Base-by-base conservation (phyloP, 2,329 filamentous ascomycete genomes). In the Graphilbum sp. region DNA sequence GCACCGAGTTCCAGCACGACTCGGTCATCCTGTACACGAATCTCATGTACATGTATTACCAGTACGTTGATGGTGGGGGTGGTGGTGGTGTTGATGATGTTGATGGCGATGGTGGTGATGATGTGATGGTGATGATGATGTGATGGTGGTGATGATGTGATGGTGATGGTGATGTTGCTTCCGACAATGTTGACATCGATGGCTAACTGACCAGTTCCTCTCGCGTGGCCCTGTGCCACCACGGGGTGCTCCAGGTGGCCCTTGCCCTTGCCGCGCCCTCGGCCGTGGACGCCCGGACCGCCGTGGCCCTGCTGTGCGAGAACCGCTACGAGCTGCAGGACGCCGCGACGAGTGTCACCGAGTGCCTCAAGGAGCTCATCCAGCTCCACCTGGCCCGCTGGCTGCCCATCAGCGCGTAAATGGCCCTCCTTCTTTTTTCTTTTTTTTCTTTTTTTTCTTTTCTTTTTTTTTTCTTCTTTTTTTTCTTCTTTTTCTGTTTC, bases 181-280 rank as follows among this genome's bases (percentile, higher is more conserved):
- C n/a, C n/a, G n/a, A n/a, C n/a, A n/a, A n/a, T n/a, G n/a, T n/a
- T n/a, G n/a, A n/a, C n/a, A n/a, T n/a, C n/a, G n/a, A n/a, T n/a
- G n/a, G n/a, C n/a, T n/a, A n/a, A 29, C 5, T 29, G 7, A 8
- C 9, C 16, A 42, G 40, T 36, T 45, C 45, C 18, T 38, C 45
- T 15, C 43, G 43, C 17, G 45, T 46, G 4, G 45, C 45, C 3
- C 41, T 46, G 23, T 45, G 45, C 33, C 45, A 46, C 18, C 43
- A 46, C 34, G 45, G 45, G 34, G 38, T 45, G 18, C 41, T 46
- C 9, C 45, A 64, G 16, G 49, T 63, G 3, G 61, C 60, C n/a
- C 56, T 61, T 18, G 52, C 55, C 5, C 55, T 56, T 43, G 54
- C 58, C 31, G 53, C 18, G 46, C 51, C n/a, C n/a, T n/a, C 36